These are phyloP conservation scores for Peronospora belbahrii DNA, from an alignment of 352 stramenopile species.

Conservation along the genomic window DNA sequence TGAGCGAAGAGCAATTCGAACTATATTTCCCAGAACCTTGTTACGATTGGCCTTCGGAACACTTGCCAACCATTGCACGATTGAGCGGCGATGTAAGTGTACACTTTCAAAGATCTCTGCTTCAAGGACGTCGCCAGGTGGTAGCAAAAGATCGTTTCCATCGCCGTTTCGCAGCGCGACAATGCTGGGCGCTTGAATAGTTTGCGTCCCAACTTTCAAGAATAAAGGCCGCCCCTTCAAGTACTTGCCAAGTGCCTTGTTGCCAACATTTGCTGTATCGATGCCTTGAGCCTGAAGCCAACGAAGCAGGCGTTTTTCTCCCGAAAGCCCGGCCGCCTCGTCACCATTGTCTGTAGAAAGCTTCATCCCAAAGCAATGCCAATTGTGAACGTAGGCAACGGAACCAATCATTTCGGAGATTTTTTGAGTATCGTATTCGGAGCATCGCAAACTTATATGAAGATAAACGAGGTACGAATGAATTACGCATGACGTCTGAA, in stretches of 20 bases:
- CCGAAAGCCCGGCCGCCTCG: constrained; percentile 43
- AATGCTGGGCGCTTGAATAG: constrained; percentile 81
- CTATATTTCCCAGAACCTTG: constrained; percentile 51
- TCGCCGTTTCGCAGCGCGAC: constrained; percentile 44
- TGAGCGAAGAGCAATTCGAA: constrained; percentile 66
- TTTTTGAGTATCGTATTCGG: constrained; percentile 62
- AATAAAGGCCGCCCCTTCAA: constrained; percentile 78
- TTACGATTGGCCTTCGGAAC: constrained; percentile 27
- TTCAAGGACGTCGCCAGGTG: constrained; percentile 78
- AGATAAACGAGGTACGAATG: constrained; percentile 73
- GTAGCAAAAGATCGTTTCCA: constrained; percentile 56
- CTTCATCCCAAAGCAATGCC: constrained; percentile 88
- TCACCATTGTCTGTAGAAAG: constrained; percentile 40
- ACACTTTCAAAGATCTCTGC: constrained; percentile 81
- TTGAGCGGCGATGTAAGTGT: constrained; percentile 66
- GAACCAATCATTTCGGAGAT: constrained; percentile 71
- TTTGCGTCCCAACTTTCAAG: constrained; percentile 84
- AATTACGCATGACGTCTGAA: constrained; percentile 79
- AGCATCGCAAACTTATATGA: constrained; percentile 55
- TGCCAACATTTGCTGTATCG: constrained; percentile 77
- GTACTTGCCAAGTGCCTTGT: constrained; percentile 81
- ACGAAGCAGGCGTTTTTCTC: constrained; percentile 71
- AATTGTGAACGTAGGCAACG: constrained; percentile 85
- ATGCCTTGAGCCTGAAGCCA: constrained; percentile 88
- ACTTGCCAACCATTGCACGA: constrained; percentile 60